Evolutionary conservation across 306 rosid species (phyloP), one percentile per base, ranked within the genome.

Genomic region (Inga laurina): DNA sequence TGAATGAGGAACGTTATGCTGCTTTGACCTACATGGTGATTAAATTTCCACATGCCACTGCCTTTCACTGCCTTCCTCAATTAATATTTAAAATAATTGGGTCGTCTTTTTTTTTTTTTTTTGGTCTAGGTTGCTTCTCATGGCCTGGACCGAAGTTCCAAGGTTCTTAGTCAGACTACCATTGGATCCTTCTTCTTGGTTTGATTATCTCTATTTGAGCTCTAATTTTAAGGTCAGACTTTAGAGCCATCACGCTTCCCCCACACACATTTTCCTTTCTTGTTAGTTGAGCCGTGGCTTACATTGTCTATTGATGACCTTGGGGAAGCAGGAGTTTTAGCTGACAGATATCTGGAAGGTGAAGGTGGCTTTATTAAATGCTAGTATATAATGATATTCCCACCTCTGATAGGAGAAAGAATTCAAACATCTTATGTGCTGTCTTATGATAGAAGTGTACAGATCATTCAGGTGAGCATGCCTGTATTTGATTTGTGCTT

Each of bases 161-260:
- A 89, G 91, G 99, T 97, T 85, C 99, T 97, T 77, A 94, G 98
- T 74, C 94, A 87, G 89, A 97, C 99, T 69, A 94, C 97, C n/a
- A 92, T 90, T 41, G 97, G 94, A 66, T 84, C 98, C 75, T 78
- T 92, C 88, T 97, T 94, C 93, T 79, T 90, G 91, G 91, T 90
- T 86, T 96, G 89, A 90, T 82, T 86, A 86, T 61, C 71, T 85
- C 27, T 79, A 30, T 75, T 79, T 81, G 59, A 76, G 65, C 39
- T 65, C 57, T 81, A 77, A 24, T 80, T 27, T 39, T 51, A 75
- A 82, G 87, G 91, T 72, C 76, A 81, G 87, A 74, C 77, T 61
- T n/a, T 46, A 69, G 64, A 78, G 61, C 73, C 52, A 15, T 61
- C 78, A 13, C 64, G n/a, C 39, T 78, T 45, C 66, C 32, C 34